phyloP scores from a whole-genome alignment of 176 grass and related monocot species.

The Saccharum spontaneum region DNA sequence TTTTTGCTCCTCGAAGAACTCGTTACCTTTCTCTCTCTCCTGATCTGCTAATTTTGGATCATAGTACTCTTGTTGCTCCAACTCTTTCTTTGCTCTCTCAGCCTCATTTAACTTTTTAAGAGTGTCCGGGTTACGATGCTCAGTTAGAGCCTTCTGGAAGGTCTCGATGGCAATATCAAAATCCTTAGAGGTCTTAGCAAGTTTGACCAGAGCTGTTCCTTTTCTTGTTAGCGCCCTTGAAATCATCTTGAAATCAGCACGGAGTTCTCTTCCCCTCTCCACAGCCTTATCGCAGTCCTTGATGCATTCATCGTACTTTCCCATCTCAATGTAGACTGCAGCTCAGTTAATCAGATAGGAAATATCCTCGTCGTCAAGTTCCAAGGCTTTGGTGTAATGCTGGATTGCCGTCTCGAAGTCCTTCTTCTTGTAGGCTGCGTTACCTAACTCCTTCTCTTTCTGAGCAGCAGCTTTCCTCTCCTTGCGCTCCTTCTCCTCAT shows the following conservation, averaged over 20 bases:
- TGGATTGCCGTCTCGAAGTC: conserved; percentile 89
- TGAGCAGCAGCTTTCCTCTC: conserved; percentile 72
- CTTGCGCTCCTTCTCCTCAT: conserved; percentile 55
- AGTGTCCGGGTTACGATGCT: conserved; percentile 94
- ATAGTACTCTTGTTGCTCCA: conserved; percentile 96
- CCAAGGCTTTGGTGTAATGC: conserved; percentile 81
- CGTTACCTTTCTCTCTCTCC: conserved; percentile 98
- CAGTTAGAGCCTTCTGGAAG: conserved; percentile 95
- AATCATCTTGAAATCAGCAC: conserved; percentile 94
- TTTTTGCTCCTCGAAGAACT: conserved; percentile 86
- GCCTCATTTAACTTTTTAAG: conserved; percentile 90
- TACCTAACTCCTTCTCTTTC: conserved; percentile 83
- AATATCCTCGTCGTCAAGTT: conserved; percentile 83
- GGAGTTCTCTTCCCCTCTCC: conserved; percentile 95
- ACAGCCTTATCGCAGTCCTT: conserved; percentile 96
- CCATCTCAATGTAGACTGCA: conserved; percentile 96
- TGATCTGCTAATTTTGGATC: conserved; percentile 87
- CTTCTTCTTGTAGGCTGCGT: conserved; percentile 98
- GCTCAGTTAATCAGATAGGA: conserved; percentile 90
- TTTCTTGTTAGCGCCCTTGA: conserved; percentile 96
- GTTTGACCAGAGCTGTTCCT: conserved; percentile 87
- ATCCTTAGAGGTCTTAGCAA: conserved; percentile 84
- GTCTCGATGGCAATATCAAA: conserved; percentile 81
- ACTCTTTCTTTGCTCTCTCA: conserved; percentile 92
- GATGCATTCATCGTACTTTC: conserved; percentile 95